These are phyloP conservation scores for Porcisia hertigi DNA, from an alignment of 208 protist genomes.

Conservation along the genomic window DNA sequence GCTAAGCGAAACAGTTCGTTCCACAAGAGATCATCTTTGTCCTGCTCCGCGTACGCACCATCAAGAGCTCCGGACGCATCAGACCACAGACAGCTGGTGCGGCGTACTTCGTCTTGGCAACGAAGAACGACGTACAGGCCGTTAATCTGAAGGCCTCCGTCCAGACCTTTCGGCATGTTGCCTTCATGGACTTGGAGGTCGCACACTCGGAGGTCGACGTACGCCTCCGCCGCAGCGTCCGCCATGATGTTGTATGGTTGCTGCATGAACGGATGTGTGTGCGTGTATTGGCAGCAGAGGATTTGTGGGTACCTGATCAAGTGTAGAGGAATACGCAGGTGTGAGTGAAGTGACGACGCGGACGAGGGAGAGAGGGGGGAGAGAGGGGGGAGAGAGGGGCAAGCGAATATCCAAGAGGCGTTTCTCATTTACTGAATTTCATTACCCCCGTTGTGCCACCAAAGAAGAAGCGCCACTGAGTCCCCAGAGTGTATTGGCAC, in stretches of 20 bases:
- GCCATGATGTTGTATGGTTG: not conserved
- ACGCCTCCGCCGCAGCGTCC: not conserved
- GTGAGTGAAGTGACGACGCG: not conserved
- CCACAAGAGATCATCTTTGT: slow-evolving; percentile 33
- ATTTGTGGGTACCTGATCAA: not conserved
- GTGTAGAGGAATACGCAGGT: too few relatives aligned
- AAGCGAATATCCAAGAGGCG: too few relatives aligned
- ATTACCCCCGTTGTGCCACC: not conserved
- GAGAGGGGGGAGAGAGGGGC: too few relatives aligned
- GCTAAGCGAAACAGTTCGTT: slow-evolving; percentile 51
- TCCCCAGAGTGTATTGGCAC: not conserved
- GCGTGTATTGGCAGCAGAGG: not conserved
- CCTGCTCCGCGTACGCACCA: not conserved
- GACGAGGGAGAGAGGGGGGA: not conserved
- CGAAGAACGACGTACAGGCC: slow-evolving; percentile 72
- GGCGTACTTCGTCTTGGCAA: slow-evolving; percentile 39
- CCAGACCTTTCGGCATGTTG: slow-evolving; percentile 21
- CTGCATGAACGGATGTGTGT: not conserved
- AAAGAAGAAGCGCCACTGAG: not conserved
- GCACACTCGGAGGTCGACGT: slow-evolving; percentile 46
- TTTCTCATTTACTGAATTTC: too few relatives aligned
- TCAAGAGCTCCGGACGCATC: not conserved
- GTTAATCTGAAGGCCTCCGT: slow-evolving; percentile 40
- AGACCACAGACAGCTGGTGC: slow-evolving; percentile 41
- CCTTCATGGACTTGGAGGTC: slow-evolving; percentile 28